phyloP scores from a whole-genome alignment of 2,329 filamentous ascomycete species.

The Chaetomiaceae sp. region DNA sequence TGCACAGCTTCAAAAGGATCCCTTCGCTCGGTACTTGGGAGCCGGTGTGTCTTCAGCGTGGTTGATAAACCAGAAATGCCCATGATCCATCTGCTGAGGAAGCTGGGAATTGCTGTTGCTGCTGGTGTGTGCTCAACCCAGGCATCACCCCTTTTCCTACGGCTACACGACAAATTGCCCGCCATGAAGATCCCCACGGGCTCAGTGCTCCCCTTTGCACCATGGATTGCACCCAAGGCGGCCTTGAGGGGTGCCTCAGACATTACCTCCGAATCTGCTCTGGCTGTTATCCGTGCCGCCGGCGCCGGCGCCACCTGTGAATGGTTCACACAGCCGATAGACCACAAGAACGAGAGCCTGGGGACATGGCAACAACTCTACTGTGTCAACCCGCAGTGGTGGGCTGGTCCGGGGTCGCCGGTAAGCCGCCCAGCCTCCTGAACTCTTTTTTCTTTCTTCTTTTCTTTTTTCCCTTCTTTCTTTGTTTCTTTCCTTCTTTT shows the following conservation, averaged over 20 bases:
- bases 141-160: neutral
- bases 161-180: neutral
- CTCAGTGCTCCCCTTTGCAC: constrained; percentile 16
- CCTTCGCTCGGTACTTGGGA: constrained; percentile 19
- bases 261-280: constrained; percentile 5
- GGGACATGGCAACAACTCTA: constrained; percentile 25
- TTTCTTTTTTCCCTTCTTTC: too few relatives aligned
- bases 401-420: constrained; percentile 23
- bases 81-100: neutral
- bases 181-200: constrained; percentile 20
- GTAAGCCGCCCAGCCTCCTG: too few relatives aligned
- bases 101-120: neutral
- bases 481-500: too few relatives aligned
- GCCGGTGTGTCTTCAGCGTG: neutral
- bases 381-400: constrained; percentile 23
- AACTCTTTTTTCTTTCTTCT: too few relatives aligned
- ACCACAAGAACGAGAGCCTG: constrained; percentile 21
- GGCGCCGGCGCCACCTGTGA: constrained; percentile 14
- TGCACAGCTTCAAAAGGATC: constrained; percentile 12
- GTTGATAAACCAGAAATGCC: neutral
- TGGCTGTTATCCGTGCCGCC: constrained; percentile 8
- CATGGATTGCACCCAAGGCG: constrained; percentile 20
- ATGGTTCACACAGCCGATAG: constrained; percentile 25
- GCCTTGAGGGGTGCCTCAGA: constrained; percentile 10
- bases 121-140: neutral